phyloP scores from a whole-genome alignment of 163 green algal genomes.

The Scenedesmus sp. region DNA sequence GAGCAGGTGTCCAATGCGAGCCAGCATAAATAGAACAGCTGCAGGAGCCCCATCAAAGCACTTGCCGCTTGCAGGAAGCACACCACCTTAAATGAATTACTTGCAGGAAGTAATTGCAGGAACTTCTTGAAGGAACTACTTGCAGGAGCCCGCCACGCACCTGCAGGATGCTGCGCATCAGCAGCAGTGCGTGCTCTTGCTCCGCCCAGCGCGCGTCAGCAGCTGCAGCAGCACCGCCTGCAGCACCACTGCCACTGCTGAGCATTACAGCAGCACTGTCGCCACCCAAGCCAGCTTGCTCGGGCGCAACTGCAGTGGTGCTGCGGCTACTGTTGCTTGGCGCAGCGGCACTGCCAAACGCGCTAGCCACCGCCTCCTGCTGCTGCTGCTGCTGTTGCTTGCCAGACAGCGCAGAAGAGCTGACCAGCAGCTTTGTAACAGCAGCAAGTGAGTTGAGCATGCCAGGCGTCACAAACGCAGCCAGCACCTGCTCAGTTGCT shows the following conservation, averaged over 20 bases:
- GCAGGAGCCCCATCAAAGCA: neutral
- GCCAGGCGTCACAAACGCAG: conserved; percentile 23
- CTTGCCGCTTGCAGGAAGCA: neutral
- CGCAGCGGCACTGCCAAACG: neutral
- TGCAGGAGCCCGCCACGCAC: neutral
- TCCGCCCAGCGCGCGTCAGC: conserved; percentile 40
- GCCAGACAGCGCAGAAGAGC: neutral
- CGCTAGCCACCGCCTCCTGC: neutral
- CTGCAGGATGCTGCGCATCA: conserved; percentile 38
- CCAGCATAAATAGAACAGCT: neutral
- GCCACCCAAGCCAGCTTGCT: neutral
- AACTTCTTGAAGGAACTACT: neutral
- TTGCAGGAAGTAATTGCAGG: too few relatives aligned
- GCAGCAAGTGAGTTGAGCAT: conserved; percentile 28
- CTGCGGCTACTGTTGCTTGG: neutral
- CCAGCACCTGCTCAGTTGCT: conserved; percentile 20
- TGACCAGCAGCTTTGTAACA: conserved; percentile 40
- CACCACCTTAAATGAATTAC: too few relatives aligned
- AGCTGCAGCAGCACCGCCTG: neutral
- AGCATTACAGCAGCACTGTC: neutral
- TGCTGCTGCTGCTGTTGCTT: conserved; percentile 27
- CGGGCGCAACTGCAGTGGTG: neutral
- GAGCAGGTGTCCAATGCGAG: neutral
- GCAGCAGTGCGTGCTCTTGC: conserved; percentile 46
- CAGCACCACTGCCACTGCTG: neutral